Evolutionary conservation across 1,284 basidiomycete genomes (phyloP).

Genomic region (Acaromyces ingoldii): DNA sequence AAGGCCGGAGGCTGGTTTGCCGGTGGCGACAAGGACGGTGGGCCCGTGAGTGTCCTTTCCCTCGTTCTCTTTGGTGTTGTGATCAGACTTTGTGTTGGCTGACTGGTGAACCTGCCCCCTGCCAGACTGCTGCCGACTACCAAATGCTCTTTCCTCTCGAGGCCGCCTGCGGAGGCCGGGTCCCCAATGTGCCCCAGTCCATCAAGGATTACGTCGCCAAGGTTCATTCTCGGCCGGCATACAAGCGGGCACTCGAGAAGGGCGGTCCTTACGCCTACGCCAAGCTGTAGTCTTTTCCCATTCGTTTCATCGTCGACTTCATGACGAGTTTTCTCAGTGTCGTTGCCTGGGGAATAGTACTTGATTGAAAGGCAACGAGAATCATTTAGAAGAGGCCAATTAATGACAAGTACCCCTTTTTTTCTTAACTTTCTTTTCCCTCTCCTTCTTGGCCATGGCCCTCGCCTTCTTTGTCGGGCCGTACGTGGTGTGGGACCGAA

Average conservation of each 20-base stretch:
- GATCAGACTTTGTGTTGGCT: neutral
- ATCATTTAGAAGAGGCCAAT: no score
- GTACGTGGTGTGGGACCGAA: no score
- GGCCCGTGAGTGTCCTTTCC: constrained; percentile 25
- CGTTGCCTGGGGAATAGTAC: no score
- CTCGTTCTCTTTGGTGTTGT: neutral
- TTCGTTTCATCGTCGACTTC: no score
- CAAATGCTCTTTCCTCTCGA: constrained; percentile 49
- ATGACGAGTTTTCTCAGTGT: no score
- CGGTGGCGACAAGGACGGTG: constrained; percentile 45
- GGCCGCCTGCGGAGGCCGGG: constrained; percentile 28
- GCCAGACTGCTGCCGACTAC: constrained; percentile 41
- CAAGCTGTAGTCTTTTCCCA: no score
- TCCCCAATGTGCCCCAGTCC: constrained; percentile 20
- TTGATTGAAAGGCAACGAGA: no score
- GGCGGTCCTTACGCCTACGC: constrained; percentile 7
- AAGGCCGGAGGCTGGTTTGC: constrained; percentile 34
- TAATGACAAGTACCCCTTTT: no score
- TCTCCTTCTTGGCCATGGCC: no score
- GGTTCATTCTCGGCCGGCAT: constrained; percentile 22
- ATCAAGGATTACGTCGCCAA: constrained; percentile 41
- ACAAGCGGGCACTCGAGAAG: constrained; percentile 13
- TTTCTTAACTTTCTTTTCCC: no score
- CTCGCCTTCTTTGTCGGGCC: no score
- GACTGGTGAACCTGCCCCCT: neutral